phyloP scores from a whole-genome alignment of 345 rosid genomes.

The Aquilaria malaccensis region DNA sequence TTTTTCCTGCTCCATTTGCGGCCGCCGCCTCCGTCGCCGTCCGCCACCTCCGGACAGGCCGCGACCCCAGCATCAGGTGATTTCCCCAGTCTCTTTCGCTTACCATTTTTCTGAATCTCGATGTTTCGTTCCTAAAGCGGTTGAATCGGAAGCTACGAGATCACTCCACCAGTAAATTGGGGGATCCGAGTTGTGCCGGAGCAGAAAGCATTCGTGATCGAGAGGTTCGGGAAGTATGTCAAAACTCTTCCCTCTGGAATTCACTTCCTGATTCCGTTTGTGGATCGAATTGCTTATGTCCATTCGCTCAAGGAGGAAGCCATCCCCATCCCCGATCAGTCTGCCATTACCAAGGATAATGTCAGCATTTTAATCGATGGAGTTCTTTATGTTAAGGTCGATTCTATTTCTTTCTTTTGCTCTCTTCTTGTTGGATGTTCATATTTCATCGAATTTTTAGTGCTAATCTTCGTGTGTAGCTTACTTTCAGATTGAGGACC shows the following conservation, averaged over 20 bases:
- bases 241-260: constrained; percentile 80
- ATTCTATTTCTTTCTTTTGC: constrained; percentile 1
- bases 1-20: constrained; percentile 16
- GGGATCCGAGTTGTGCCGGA: constrained; percentile 88
- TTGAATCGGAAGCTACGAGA: constrained; percentile 45
- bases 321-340: constrained; percentile 79
- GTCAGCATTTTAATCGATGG: constrained; percentile 94
- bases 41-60: constrained; percentile 41
- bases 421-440: background rate
- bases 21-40: constrained; percentile 21
- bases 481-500: constrained; percentile 69
- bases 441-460: background rate
- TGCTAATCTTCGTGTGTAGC: background rate
- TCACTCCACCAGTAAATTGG: constrained; percentile 77
- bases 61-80: constrained; percentile 35
- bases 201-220: constrained; percentile 78
- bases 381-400: constrained; percentile 83
- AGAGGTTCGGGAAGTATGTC: constrained; percentile 76
- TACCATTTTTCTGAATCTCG: background rate
- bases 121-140: background rate
- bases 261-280: constrained; percentile 79
- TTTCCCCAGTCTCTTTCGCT: background rate
- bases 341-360: constrained; percentile 91
- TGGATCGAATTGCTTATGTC: constrained; percentile 87
- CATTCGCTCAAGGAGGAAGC: constrained; percentile 98